phyloP scores from a whole-genome alignment of 2,329 filamentous ascomycete species.

The Zalaria sp. region DNA sequence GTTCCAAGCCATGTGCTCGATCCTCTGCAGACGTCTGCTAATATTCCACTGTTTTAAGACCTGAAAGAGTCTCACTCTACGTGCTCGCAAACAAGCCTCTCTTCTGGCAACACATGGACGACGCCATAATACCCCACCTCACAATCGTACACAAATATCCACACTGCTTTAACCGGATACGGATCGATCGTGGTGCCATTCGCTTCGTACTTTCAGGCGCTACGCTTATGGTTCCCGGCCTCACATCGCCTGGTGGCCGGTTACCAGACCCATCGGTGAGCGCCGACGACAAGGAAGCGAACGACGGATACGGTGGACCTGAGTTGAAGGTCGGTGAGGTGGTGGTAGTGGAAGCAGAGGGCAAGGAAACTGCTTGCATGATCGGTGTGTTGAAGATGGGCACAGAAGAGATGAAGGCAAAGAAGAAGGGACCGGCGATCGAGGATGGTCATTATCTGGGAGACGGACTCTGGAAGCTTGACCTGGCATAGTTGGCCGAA shows the following conservation, averaged over 20 bases:
- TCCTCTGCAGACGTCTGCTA: no score
- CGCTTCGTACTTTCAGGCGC: slow-evolving; percentile 90
- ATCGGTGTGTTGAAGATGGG: slow-evolving; percentile 73
- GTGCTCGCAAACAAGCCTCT: slow-evolving; percentile 63
- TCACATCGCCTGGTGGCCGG: slow-evolving; percentile 71
- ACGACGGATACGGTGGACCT: slow-evolving; percentile 38
- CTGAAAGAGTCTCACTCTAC: slow-evolving; percentile 82
- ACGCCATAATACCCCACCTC: slow-evolving; percentile 74
- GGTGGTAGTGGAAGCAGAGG: slow-evolving; percentile 82
- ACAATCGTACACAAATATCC: slow-evolving; percentile 84
- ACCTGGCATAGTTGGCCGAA: slow-evolving; percentile 24
- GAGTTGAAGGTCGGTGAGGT: slow-evolving; percentile 70
- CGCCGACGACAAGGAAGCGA: slow-evolving; percentile 23
- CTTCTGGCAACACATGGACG: slow-evolving; percentile 78
- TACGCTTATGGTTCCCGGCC: slow-evolving; percentile 86
- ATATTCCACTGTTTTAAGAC: slow-evolving; percentile 27
- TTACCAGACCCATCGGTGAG: slow-evolving; percentile 44
- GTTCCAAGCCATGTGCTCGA: no score
- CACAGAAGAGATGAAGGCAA: slow-evolving; percentile 83
- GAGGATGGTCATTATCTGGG: slow-evolving; percentile 89
- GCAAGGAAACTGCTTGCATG: slow-evolving; percentile 81
- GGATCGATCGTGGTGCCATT: slow-evolving; percentile 91
- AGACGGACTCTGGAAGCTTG: slow-evolving; percentile 79
- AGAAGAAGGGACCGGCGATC: slow-evolving; percentile 87
- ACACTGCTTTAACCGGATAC: slow-evolving; percentile 64